phyloP scores from a whole-genome alignment of 192 early-diverging fungal genomes.

The Linnemannia exigua region DNA sequence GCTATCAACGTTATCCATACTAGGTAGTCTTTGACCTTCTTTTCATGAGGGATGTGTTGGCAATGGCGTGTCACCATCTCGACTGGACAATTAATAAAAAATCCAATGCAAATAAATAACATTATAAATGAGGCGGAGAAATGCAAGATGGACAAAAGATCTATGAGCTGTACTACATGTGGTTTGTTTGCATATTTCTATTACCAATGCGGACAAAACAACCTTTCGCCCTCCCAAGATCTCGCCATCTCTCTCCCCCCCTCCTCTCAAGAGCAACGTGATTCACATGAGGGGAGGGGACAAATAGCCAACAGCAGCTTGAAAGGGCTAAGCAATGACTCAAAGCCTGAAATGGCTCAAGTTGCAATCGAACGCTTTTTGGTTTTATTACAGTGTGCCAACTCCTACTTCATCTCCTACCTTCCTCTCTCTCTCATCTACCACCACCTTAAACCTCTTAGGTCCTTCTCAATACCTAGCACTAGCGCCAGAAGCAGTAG shows the following conservation, averaged over 20 bases:
- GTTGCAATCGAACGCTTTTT: not conserved
- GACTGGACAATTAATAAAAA: not conserved
- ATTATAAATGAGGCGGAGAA: no score
- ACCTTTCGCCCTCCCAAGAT: no score
- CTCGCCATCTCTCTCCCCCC: not conserved
- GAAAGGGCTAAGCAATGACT: no score
- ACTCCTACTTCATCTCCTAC: not conserved
- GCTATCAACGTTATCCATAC: not conserved
- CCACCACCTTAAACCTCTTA: not conserved
- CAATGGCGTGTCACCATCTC: no score
- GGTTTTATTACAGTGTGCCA: not conserved
- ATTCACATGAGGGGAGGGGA: not conserved
- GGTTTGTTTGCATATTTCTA: not conserved
- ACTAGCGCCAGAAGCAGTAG: constrained; percentile 2
- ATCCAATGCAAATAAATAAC: not conserved
- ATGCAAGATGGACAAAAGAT: no score
- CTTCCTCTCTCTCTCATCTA: not conserved
- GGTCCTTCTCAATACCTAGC: not conserved
- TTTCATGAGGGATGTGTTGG: not conserved
- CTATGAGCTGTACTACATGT: not conserved
- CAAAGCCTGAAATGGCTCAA: not conserved
- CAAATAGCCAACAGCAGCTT: no score
- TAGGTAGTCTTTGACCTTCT: not conserved
- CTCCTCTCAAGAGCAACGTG: not conserved
- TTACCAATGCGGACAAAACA: not conserved